Evolutionary conservation across 1,284 basidiomycete species (phyloP).

Genomic region (Rhodotorula sp.): DNA sequence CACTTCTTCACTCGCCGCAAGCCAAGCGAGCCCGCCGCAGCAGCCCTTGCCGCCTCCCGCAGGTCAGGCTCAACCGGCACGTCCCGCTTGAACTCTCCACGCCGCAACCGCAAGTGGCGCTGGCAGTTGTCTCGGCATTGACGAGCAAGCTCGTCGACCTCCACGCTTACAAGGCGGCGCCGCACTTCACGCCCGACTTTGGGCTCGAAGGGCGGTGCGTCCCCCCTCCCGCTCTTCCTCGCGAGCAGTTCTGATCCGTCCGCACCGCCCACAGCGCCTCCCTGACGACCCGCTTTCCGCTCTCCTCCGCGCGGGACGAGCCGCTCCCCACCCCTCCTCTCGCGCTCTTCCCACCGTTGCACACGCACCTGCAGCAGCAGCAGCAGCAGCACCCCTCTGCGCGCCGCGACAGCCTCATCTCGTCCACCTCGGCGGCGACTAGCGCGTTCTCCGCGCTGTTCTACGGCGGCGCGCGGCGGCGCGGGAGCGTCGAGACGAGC

Average conservation of each 20-base stretch:
- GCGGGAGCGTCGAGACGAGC: not conserved
- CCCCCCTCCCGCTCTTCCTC: not conserved
- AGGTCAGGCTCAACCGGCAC: not conserved
- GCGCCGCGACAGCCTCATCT: not conserved
- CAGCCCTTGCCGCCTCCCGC: not conserved
- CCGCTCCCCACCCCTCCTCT: not conserved
- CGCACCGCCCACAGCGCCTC: not conserved
- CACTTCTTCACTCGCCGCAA: not conserved
- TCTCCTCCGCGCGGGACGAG: conserved; percentile 3
- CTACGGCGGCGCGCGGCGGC: not conserved
- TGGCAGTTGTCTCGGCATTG: not conserved
- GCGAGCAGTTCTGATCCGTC: not conserved
- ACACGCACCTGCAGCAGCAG: not conserved
- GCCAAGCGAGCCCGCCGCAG: not conserved
- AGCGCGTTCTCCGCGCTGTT: not conserved
- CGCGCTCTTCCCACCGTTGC: fast-evolving
- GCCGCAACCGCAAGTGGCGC: not conserved
- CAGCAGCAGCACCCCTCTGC: not conserved
- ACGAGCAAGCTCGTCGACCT: not conserved
- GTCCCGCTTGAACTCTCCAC: not conserved
- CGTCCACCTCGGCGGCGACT: not conserved
- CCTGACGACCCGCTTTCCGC: not conserved
- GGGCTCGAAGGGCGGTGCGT: not conserved
- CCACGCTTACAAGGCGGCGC: not conserved
- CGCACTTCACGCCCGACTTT: no score